phyloP scores from a whole-genome alignment of 306 rosid species.

The Dryas drummondii region DNA sequence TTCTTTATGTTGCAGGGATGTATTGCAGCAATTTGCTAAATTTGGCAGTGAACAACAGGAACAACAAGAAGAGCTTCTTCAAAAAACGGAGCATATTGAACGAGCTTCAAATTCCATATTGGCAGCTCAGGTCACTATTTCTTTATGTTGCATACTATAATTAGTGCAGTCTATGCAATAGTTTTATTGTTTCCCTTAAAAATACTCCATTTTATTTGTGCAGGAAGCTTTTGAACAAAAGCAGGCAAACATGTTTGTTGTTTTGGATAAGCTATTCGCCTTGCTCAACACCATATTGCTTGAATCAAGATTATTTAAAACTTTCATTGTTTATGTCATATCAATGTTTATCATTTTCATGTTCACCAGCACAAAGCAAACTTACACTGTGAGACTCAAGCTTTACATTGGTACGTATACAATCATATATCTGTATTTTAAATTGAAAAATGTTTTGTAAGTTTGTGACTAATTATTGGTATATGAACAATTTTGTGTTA shows the following conservation, averaged over 20 bases:
- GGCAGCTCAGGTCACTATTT: conserved; percentile 53
- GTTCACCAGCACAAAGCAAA: conserved; percentile 75
- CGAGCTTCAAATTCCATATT: conserved; percentile 53
- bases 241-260: conserved; percentile 65
- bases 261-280: conserved; percentile 62
- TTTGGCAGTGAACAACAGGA: conserved; percentile 60
- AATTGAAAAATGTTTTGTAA: background rate
- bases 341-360: conserved; percentile 58
- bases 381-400: conserved; percentile 53
- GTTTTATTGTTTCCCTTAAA: background rate
- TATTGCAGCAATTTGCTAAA: conserved; percentile 47
- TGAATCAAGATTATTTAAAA: conserved; percentile 63
- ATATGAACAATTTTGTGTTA: background rate
- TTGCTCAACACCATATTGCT: conserved; percentile 68
- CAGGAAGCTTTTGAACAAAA: conserved; percentile 75
- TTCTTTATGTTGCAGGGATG: conserved; percentile 33
- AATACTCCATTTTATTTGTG: background rate
- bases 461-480: background rate
- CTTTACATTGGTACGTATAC: conserved; percentile 52
- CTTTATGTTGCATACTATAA: background rate
- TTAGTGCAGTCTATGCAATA: background rate
- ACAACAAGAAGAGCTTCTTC: conserved; percentile 66
- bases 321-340: conserved; percentile 51
- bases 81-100: conserved; percentile 47
- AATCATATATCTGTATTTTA: background rate